A percentile compares a stretch with the other conserved stretches of the same genome.
Conservation (phyloP, 805 yeast genomes). For the Teunomyces funiuensis region DNA sequence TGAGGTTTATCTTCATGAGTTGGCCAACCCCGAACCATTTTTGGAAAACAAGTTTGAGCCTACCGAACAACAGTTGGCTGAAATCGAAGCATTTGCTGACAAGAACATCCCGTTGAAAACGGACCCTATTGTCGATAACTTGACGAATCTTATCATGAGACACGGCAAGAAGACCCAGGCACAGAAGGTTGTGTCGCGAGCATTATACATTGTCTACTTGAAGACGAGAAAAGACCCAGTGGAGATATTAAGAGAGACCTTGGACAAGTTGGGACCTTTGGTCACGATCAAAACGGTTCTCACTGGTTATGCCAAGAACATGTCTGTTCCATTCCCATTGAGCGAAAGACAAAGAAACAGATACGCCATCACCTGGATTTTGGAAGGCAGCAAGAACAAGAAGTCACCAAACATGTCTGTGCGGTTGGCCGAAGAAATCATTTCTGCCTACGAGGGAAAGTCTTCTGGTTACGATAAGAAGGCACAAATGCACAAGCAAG, state of each 20-base stretch:
- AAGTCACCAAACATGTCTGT: constrained; percentile 81
- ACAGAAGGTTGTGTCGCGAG: constrained; percentile 66
- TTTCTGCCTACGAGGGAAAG: constrained; percentile 73
- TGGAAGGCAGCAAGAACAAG: constrained; percentile 80
- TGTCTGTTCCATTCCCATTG: constrained; percentile 79
- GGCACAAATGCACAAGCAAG: constrained; percentile 78
- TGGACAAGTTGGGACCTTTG: constrained; percentile 83
- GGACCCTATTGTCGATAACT: constrained; percentile 73
- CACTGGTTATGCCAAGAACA: constrained; percentile 84
- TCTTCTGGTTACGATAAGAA: constrained; percentile 83
- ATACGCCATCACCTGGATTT: constrained; percentile 86
- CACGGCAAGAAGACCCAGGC: constrained; percentile 87
- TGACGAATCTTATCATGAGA: constrained; percentile 87
- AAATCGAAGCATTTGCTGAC: constrained; percentile 49
- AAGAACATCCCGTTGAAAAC: constrained; percentile 58
- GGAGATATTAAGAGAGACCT: constrained; percentile 63
- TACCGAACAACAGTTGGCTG: constrained; percentile 59
- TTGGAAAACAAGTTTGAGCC: constrained; percentile 51
- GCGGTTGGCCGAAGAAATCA: constrained; percentile 85
- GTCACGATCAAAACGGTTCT: constrained; percentile 73
- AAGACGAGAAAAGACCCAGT: constrained; percentile 80
- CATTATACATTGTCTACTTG: constrained; percentile 75
- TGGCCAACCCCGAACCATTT: constrained; percentile 37
- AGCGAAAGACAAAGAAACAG: constrained; percentile 80
- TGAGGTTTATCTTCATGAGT: constrained; percentile 40